Evolutionary conservation across 176 grass and related monocot genomes (phyloP), one percentile per base, ranked within the genome.

Genomic region (Metroxylon sagu): DNA sequence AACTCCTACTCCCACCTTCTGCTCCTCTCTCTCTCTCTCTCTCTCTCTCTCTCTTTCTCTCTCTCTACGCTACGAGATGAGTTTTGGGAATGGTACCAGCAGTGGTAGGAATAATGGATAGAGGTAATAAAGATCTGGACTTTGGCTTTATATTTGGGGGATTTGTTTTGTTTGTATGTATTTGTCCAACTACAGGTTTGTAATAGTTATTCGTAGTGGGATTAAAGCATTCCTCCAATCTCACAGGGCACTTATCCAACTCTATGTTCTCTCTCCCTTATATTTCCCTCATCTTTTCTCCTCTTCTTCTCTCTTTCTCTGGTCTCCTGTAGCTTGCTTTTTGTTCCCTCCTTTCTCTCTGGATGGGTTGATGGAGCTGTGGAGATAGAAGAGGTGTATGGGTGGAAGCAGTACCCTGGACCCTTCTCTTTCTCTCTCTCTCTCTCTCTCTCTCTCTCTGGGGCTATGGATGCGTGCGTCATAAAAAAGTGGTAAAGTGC

Each of bases 1-100:
- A 43, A 43, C 35, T 56, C 18, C 14, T 10, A 21, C 54, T 56
- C 54, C 23, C 19, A 56, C 54, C 54, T 14, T 18, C 60, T 56
- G 16, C 53, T 61, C 68, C 62, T 61, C 54, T 64, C 72, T 59
- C 62, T n/a, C n/a, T n/a, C 70, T n/a, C 62, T 55, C 69, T 68
- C 71, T 72, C 66, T 50, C 48, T 29, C 48, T 66, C 50, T 67
- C 25, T 43, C 60, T 29, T 26, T 60, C 16, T 56, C 52, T 60
- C 29, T 48, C 17, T 54, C 25, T 61, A 65, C 59, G 54, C 0
- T 69, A 19, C 17, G 17, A 60, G 5, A 60, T 30, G 5, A 6
- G 35, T 1, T 43, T 43, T 43, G 35, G 12, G 35, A 43, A 12
- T 12, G 2, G 35, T 43, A 43, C 8, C 35, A 43, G 35, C 35